Base-by-base conservation (phyloP, 129 eudicot genomes). In the Arctium lappa region DNA sequence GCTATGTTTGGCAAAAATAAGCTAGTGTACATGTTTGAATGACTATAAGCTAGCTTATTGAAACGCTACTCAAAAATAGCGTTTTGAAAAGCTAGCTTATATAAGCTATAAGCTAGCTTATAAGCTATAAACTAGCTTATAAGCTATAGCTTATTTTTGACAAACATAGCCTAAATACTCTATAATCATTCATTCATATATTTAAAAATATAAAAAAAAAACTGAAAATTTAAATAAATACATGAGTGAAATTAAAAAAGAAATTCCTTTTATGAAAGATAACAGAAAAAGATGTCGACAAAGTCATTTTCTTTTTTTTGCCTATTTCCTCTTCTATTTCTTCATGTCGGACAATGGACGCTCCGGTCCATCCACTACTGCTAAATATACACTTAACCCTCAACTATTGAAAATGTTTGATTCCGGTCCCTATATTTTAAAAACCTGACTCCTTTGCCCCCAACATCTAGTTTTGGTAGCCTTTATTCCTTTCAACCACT, bases 241-340 rank as follows among this genome's bases (percentile, higher is more conserved):
- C 36, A 33, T 33, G 2, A 33, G 27, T 22, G 27, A 22, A 22
- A 22, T 44, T 11, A 46, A 10, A 85, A 56, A 86, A 79, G 42
- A 83, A 32, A 38, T 78, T 44, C n/a, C 77, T 8, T 50, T 29
- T 65, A 16, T 8, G 27, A 50, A 77, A 77, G 80, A 77, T 6
- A 68, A 65, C 63, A 79, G 18, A 46, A 79, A 86, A 48, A 33
- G 75, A 83, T 42, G 80, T 53, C 76, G 36, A 75, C 80, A 82
- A 65, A 81, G 79, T 81, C 66, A 39, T 81, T 65, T 75, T 82
- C 31, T 81, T 75, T 69, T 74, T 72, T 82, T 15, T 74, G 37
- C 33, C 22, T 6, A 39, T 81, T 81, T 63, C 50, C 50, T 60
- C 72, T 60, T 65, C 33, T 40, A 62, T 39, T 74, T 74, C 68